These are phyloP conservation scores for Zychaea mexicana DNA, from an alignment of 371 early-diverging fungal species.

Conservation along the genomic window DNA sequence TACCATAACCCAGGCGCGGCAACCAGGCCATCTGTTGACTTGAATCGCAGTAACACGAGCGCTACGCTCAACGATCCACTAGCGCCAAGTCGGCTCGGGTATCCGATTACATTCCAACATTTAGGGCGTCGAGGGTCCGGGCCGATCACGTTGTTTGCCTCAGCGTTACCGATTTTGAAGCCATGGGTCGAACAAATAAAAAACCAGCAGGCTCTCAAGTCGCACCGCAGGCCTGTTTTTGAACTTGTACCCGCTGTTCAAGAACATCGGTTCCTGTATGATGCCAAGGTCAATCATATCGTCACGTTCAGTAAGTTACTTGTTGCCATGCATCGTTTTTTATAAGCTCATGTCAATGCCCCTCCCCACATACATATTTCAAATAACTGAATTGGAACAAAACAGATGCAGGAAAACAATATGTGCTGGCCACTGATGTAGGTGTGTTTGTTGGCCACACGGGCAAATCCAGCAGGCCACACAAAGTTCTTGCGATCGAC, in stretches of 20 bases:
- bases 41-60: background rate
- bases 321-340: background rate
- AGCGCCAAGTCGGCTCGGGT: conserved; percentile 35
- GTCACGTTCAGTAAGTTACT: conserved; percentile 45
- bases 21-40: background rate
- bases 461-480: conserved; percentile 24
- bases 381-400: background rate
- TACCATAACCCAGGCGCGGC: background rate
- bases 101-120: conserved; percentile 75
- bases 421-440: conserved; percentile 39
- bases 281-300: conserved; percentile 36
- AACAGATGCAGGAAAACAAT: conserved; percentile 42
- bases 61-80: background rate
- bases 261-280: conserved; percentile 18
- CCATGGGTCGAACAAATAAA: conserved; percentile 85
- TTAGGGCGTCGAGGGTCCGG: conserved; percentile 68
- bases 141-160: conserved; percentile 71
- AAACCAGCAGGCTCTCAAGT: conserved; percentile 64
- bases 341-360: too few species aligned
- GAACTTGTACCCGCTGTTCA: conserved; percentile 49
- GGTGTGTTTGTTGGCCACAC: conserved; percentile 49
- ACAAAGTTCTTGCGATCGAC: conserved; percentile 30
- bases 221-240: conserved; percentile 57
- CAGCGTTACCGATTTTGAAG: conserved; percentile 72
- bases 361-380: too few species aligned